These are phyloP conservation scores for Chlorophyllum brunneum DNA, from an alignment of 768 basidiomycete species.

Conservation along the genomic window DNA sequence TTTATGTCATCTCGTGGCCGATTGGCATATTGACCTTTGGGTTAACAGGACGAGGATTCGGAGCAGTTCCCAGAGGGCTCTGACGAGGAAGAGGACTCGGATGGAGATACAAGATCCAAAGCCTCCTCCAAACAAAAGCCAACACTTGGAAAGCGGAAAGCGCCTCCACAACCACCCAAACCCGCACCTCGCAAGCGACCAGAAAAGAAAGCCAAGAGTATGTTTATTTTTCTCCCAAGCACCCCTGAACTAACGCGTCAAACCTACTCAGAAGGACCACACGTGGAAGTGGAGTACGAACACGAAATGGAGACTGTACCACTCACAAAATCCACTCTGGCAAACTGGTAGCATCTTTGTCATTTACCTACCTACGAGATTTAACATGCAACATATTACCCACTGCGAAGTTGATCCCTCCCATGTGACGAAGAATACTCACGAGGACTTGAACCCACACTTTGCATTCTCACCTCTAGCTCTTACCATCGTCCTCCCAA, in stretches of 20 bases:
- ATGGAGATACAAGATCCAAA: constrained; percentile 37
- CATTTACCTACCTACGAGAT: neutral
- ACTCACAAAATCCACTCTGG: constrained; percentile 45
- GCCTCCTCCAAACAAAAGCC: constrained; percentile 30
- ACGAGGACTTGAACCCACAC: too few relatives aligned
- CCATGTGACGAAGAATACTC: too few relatives aligned
- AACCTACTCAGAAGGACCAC: constrained; percentile 53
- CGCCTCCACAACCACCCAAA: constrained; percentile 40
- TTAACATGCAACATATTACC: neutral
- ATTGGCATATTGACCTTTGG: neutral
- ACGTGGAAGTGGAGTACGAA: constrained; percentile 96
- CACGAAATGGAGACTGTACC: constrained; percentile 77
- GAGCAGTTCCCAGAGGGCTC: constrained; percentile 4
- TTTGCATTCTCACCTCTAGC: too few relatives aligned
- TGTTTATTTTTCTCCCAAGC: constrained; percentile 17
- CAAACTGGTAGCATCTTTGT: constrained; percentile 44
- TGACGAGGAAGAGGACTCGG: constrained; percentile 15
- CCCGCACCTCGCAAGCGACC: constrained; percentile 44
- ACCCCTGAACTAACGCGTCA: neutral
- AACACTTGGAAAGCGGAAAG: constrained; percentile 69
- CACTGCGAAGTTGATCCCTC: neutral
- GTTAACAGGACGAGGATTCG: constrained; percentile 25
- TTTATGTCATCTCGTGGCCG: constrained; percentile 20
- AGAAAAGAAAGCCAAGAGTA: constrained; percentile 61
- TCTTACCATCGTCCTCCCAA: too few relatives aligned